These are phyloP conservation scores for Phytophthora aleatoria DNA, from an alignment of 352 stramenopile genomes.

Conservation along the genomic window DNA sequence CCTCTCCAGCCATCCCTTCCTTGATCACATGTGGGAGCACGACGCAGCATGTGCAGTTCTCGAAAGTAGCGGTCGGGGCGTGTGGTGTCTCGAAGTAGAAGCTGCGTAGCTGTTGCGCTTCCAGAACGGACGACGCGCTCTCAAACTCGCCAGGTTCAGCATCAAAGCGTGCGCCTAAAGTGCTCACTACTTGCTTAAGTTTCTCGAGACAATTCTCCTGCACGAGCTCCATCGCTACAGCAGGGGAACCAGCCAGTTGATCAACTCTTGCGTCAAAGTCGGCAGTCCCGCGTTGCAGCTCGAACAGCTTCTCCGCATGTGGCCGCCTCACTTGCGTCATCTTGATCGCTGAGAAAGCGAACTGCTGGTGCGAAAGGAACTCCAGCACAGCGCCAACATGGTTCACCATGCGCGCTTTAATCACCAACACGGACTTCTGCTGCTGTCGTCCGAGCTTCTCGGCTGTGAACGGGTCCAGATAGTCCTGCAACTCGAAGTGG, in stretches of 20 bases:
- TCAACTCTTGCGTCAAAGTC: constrained; percentile 46
- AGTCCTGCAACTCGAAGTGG: constrained; percentile 86
- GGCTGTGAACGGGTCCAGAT: constrained; percentile 80
- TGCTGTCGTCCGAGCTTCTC: constrained; percentile 67
- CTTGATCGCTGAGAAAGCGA: constrained; percentile 79
- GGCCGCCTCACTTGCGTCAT: constrained; percentile 57
- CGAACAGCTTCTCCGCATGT: constrained; percentile 63
- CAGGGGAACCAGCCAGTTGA: constrained; percentile 40
- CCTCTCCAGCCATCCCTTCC: constrained; percentile 72
- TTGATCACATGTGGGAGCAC: constrained; percentile 94
- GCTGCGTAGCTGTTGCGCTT: constrained; percentile 58
- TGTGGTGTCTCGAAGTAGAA: constrained; percentile 71
- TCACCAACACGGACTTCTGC: constrained; percentile 72
- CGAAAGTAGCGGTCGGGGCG: constrained; percentile 71
- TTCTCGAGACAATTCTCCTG: constrained; percentile 72
- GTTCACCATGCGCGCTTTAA: constrained; percentile 60
- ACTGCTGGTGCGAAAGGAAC: constrained; percentile 69
- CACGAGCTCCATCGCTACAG: constrained; percentile 80
- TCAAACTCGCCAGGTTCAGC: constrained; percentile 53
- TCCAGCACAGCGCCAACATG: constrained; percentile 59
- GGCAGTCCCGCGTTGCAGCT: constrained; percentile 40
- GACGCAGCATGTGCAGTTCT: constrained; percentile 92
- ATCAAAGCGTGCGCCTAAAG: constrained; percentile 49
- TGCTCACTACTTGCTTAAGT: constrained; percentile 57
- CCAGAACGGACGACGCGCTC: constrained; percentile 51